These are phyloP conservation scores for Mycosphaerella arachidis DNA, from an alignment of 2,329 filamentous ascomycete genomes.

Conservation along the genomic window DNA sequence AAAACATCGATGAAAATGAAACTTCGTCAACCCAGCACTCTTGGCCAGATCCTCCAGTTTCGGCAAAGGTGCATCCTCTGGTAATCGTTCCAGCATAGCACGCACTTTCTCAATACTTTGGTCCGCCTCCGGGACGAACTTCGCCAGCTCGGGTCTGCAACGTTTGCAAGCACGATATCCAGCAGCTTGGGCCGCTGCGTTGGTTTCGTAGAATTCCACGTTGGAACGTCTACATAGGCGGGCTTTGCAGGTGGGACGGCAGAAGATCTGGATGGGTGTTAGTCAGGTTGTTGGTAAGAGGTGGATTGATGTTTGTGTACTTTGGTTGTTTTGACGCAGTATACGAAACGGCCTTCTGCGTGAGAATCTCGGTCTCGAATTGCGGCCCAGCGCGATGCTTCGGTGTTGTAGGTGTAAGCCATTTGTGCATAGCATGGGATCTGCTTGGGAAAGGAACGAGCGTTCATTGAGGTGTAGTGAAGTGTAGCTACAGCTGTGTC, in stretches of 20 bases:
- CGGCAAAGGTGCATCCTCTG: slow-evolving; percentile 4
- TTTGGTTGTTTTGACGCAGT: slow-evolving; percentile 53
- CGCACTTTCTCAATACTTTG: slow-evolving; percentile 10
- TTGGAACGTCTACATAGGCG: slow-evolving; percentile 56
- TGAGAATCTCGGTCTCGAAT: slow-evolving; percentile 11
- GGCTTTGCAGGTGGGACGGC: slow-evolving; percentile 57
- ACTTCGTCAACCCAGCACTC: slow-evolving; percentile 51
- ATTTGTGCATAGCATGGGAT: background rate
- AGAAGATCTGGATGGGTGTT: slow-evolving; percentile 46
- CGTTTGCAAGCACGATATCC: slow-evolving; percentile 56
- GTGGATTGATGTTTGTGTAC: background rate
- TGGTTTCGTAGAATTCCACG: slow-evolving; percentile 51
- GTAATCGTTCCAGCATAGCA: slow-evolving; percentile 8
- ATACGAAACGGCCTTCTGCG: slow-evolving; percentile 43
- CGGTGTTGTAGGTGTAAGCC: background rate
- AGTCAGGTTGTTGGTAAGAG: too few species aligned
- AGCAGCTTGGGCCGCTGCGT: slow-evolving; percentile 44
- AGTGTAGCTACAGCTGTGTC: background rate
- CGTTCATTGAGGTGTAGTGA: background rate
- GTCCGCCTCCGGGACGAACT: slow-evolving; percentile 7
- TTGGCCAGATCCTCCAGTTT: slow-evolving; percentile 46
- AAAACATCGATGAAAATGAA: slow-evolving; percentile 58
- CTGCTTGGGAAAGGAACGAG: too few species aligned
- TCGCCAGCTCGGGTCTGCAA: slow-evolving; percentile 47
- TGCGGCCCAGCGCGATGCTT: slow-evolving; percentile 13